Percentiles rank a stretch among this genome's conserved stretches.
Evolutionary conservation across 2,329 filamentous ascomycete genomes (phyloP).

Genomic region (Chrysoporthe cubensis): DNA sequence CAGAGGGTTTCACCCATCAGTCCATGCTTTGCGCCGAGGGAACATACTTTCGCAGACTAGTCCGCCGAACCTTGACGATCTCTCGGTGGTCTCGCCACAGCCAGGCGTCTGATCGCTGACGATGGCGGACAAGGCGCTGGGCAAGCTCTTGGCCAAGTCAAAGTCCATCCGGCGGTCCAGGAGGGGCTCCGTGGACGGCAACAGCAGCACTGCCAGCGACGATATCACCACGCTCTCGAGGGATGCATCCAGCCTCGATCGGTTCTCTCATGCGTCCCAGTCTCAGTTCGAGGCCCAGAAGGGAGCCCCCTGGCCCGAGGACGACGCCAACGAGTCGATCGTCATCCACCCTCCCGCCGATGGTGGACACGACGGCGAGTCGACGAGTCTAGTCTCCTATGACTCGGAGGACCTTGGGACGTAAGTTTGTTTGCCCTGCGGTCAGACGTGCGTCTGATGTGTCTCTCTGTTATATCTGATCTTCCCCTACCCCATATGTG

Average conservation of each 20-base stretch:
- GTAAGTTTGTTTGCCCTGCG: conserved; percentile 43
- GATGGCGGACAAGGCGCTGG: conserved; percentile 44
- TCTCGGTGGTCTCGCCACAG: neutral
- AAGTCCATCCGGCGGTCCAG: conserved; percentile 53
- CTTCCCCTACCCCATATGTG: neutral
- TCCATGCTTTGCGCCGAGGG: conserved; percentile 5
- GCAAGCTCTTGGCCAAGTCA: conserved; percentile 58
- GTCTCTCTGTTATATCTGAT: neutral
- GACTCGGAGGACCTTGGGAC: conserved; percentile 50
- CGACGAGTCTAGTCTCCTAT: conserved; percentile 49
- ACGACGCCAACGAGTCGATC: conserved; percentile 38
- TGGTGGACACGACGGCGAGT: conserved; percentile 27
- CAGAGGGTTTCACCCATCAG: neutral
- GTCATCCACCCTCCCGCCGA: conserved; percentile 29
- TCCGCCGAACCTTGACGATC: neutral
- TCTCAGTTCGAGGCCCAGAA: conserved; percentile 40
- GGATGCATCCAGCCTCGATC: conserved; percentile 11
- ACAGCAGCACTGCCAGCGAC: conserved; percentile 33
- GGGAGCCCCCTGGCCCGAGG: conserved; percentile 46
- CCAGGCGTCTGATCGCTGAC: neutral
- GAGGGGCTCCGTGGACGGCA: conserved; percentile 47
- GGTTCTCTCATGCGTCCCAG: conserved; percentile 32
- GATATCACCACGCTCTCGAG: conserved; percentile 30
- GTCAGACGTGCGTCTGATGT: neutral
- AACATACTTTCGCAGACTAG: conserved; percentile 12